These are phyloP conservation scores for Phytophthora sansomeana DNA, from an alignment of 352 stramenopile species.

Conservation along the genomic window DNA sequence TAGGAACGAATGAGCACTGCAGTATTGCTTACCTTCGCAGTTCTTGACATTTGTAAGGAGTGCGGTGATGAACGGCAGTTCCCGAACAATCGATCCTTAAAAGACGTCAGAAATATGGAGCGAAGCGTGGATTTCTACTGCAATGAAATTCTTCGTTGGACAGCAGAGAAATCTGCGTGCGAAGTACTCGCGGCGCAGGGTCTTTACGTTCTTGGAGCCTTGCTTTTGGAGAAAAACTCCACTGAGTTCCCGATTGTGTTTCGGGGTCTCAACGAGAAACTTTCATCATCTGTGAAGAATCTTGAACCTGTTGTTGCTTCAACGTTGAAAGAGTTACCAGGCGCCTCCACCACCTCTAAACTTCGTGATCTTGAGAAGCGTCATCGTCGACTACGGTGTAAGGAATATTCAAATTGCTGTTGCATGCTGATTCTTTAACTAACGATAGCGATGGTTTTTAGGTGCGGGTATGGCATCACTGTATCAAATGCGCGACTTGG, in stretches of 20 bases:
- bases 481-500: constrained; percentile 57
- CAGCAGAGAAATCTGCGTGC: constrained; percentile 30
- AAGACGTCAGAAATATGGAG: constrained; percentile 56
- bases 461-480: constrained; percentile 47
- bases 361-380: constrained; percentile 10
- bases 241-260: constrained; percentile 68
- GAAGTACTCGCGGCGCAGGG: constrained; percentile 50
- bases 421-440: neutral
- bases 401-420: neutral
- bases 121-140: constrained; percentile 81
- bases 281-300: constrained; percentile 39
- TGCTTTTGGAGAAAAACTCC: constrained; percentile 53
- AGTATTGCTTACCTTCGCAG: constrained; percentile 42
- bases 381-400: constrained; percentile 44
- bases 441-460: constrained; percentile 21
- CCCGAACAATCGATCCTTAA: constrained; percentile 13
- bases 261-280: constrained; percentile 46
- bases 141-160: constrained; percentile 67
- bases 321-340: constrained; percentile 10
- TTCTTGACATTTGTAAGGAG: constrained; percentile 42
- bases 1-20: constrained; percentile 32
- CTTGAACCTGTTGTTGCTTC: constrained; percentile 5
- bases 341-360: neutral
- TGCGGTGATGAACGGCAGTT: constrained; percentile 34
- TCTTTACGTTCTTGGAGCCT: constrained; percentile 52